These are phyloP conservation scores for Periconia macrospinosa DNA, from an alignment of 2,329 filamentous ascomycete genomes.

Conservation along the genomic window DNA sequence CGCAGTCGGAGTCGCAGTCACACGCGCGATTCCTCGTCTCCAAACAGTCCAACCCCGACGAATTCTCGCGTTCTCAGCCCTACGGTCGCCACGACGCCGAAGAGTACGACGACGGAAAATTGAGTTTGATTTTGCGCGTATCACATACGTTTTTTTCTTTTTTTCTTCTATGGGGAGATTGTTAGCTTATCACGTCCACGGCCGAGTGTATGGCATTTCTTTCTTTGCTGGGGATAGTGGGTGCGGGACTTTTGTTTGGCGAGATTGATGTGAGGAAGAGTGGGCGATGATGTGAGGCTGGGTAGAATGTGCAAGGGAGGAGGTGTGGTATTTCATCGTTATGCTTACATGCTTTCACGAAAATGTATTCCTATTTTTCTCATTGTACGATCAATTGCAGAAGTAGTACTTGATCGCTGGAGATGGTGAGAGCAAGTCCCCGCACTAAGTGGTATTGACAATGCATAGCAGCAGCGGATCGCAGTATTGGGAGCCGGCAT, in stretches of 20 bases:
- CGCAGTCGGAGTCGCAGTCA: not conserved
- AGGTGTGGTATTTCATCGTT: too few species aligned
- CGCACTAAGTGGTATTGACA: too few species aligned
- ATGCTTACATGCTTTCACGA: too few species aligned
- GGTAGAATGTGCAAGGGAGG: too few species aligned
- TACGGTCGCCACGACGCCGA: not conserved
- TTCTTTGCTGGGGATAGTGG: not conserved
- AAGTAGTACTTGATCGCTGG: too few species aligned
- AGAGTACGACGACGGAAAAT: not conserved
- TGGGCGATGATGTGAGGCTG: too few species aligned
- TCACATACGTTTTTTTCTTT: not conserved
- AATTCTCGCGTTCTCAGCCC: not conserved
- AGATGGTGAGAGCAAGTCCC: too few species aligned
- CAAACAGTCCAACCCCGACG: not conserved
- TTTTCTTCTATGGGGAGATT: not conserved
- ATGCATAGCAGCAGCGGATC: too few species aligned
- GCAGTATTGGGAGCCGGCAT: too few species aligned
- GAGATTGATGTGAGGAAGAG: not conserved
- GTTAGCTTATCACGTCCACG: not conserved
- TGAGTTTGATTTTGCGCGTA: not conserved
- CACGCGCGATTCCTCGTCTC: not conserved
- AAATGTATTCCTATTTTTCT: too few species aligned
- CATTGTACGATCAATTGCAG: too few species aligned
- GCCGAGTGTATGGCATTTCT: not conserved
- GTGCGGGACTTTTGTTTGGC: not conserved